phyloP scores from a whole-genome alignment of 768 basidiomycete species.

The Porphyrellus cyaneotinctus region DNA sequence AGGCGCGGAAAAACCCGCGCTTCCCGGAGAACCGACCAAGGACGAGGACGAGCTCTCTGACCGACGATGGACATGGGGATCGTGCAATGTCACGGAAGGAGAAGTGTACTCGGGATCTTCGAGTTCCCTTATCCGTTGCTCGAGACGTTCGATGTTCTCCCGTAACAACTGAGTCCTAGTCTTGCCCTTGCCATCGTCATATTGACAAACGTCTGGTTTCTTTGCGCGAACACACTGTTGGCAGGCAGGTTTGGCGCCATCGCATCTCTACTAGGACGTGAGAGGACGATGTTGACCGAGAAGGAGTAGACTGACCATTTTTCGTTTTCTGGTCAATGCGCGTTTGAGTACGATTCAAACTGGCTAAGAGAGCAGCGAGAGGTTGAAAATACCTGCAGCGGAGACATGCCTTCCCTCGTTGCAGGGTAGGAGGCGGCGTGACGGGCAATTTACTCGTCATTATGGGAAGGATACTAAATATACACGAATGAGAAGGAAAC shows the following conservation, averaged over 20 bases:
- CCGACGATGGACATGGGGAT: constrained; percentile 49
- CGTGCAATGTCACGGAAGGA: constrained; percentile 64
- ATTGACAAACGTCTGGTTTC: constrained; percentile 70
- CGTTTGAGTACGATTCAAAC: constrained; percentile 13
- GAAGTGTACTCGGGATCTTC: constrained; percentile 71
- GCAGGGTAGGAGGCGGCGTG: constrained; percentile 42
- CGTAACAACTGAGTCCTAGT: constrained; percentile 75
- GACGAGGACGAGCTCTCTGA: constrained; percentile 53
- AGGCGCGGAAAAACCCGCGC: constrained; percentile 48
- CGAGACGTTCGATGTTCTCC: constrained; percentile 71
- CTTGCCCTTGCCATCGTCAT: constrained; percentile 83
- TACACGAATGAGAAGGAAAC: constrained; percentile 27
- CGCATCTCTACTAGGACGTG: constrained; percentile 55
- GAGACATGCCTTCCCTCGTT: constrained; percentile 68
- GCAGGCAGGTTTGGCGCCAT: constrained; percentile 72
- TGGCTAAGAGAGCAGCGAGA: background rate
- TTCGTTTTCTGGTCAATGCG: constrained; percentile 50
- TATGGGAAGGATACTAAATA: constrained; percentile 36
- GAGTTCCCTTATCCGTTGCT: constrained; percentile 67
- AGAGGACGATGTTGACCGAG: constrained; percentile 6
- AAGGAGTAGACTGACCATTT: constrained; percentile 47
- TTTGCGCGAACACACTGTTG: constrained; percentile 77
- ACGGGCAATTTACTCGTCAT: constrained; percentile 31
- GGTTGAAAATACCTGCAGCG: constrained; percentile 56
- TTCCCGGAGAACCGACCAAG: constrained; percentile 46